phyloP scores from a whole-genome alignment of 148 eudicot genomes.

The Pharnaceum exiguum region DNA sequence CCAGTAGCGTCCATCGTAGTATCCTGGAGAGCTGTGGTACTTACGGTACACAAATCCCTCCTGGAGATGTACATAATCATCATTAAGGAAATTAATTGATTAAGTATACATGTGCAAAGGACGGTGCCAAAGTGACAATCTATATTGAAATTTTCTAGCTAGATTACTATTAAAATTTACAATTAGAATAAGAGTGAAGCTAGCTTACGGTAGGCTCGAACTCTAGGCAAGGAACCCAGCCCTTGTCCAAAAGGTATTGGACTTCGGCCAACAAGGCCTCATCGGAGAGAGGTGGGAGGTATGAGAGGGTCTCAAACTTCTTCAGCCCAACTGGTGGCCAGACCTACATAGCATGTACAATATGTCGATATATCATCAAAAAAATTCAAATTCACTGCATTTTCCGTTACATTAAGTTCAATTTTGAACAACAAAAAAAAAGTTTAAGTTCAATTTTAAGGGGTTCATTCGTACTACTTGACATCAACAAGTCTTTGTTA shows the following conservation, averaged over 20 bases:
- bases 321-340: constrained; percentile 57
- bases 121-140: too few relatives aligned
- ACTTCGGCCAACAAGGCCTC: constrained; percentile 36
- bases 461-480: too few relatives aligned
- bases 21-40: constrained; percentile 56
- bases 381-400: too few relatives aligned
- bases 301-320: constrained; percentile 71
- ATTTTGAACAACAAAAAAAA: too few relatives aligned
- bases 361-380: background rate
- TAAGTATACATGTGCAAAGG: too few relatives aligned
- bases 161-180: too few relatives aligned
- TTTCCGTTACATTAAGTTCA: too few relatives aligned
- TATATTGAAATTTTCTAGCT: background rate
- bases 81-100: background rate
- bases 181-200: background rate
- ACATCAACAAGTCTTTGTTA: too few relatives aligned
- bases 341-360: constrained; percentile 27
- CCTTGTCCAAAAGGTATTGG: constrained; percentile 49
- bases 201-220: constrained; percentile 38
- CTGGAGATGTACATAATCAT: constrained; percentile 12
- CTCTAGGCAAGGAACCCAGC: constrained; percentile 76
- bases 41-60: constrained; percentile 53
- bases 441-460: too few relatives aligned
- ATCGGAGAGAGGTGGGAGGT: constrained; percentile 44
- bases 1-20: constrained; percentile 90